These are phyloP conservation scores for Cladobotryum protrusum DNA, from an alignment of 2,329 filamentous ascomycete genomes.

Conservation along the genomic window DNA sequence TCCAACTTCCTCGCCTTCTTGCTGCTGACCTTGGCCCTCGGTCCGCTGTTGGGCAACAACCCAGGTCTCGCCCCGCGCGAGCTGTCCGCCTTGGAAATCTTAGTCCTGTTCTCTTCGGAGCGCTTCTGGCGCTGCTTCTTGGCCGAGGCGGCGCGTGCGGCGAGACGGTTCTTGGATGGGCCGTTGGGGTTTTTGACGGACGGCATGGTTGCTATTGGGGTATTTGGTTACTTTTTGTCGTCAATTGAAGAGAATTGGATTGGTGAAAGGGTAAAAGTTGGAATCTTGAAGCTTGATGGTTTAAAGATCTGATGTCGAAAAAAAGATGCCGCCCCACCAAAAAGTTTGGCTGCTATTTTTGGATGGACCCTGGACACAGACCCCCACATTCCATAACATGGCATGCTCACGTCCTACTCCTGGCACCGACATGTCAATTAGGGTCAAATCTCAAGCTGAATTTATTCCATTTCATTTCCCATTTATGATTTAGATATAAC, in stretches of 20 bases:
- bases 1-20: slow-evolving; percentile 54
- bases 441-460: too few species aligned
- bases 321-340: slow-evolving; percentile 8
- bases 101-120: slow-evolving; percentile 31
- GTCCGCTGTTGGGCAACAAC: slow-evolving; percentile 50
- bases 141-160: slow-evolving; percentile 38
- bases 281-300: too few species aligned
- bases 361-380: slow-evolving; percentile 3
- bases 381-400: background rate
- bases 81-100: slow-evolving; percentile 37
- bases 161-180: slow-evolving; percentile 47
- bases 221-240: background rate
- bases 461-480: too few species aligned
- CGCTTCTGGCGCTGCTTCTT: slow-evolving; percentile 40
- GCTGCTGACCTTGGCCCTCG: slow-evolving; percentile 42
- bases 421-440: too few species aligned
- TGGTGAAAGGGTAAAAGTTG: too few species aligned
- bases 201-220: slow-evolving; percentile 33
- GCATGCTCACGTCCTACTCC: too few species aligned
- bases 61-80: slow-evolving; percentile 47
- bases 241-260: too few species aligned
- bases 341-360: slow-evolving; percentile 3
- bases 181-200: slow-evolving; percentile 55
- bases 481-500: too few species aligned
- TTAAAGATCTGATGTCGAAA: background rate